These are phyloP conservation scores for Aschersonia sp. DNA, from an alignment of 2,329 filamentous ascomycete genomes.

Conservation along the genomic window DNA sequence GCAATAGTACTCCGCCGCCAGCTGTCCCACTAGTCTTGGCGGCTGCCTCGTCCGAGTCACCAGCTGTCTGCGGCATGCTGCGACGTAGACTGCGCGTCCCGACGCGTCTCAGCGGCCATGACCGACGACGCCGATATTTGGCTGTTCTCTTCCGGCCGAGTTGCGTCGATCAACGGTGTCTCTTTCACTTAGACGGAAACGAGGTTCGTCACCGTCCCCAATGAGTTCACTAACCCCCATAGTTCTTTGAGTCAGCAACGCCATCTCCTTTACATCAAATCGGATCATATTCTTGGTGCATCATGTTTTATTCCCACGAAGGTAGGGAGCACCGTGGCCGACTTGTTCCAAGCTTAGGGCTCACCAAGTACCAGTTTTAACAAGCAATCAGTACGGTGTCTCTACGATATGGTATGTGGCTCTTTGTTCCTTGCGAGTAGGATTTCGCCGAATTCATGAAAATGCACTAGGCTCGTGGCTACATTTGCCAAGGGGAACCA, in stretches of 20 bases:
- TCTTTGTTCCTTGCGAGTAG: no score
- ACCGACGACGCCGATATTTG: no score
- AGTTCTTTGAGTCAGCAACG: no score
- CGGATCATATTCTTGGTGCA: background rate
- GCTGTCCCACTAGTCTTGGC: no score
- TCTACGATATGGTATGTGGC: conserved; percentile 74
- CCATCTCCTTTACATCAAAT: no score
- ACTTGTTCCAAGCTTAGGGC: conserved; percentile 9
- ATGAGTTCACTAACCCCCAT: no score
- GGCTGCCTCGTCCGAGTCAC: background rate
- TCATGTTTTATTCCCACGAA: conserved; percentile 94
- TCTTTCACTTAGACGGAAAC: no score
- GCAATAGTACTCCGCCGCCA: no score
- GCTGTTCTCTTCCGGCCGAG: no score
- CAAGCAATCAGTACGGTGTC: conserved; percentile 75
- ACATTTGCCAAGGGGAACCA: conserved; percentile 65
- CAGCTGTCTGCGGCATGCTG: background rate
- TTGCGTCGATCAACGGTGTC: no score
- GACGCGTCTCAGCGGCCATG: background rate
- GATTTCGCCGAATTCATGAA: no score
- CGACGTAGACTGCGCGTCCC: background rate
- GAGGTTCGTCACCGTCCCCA: no score
- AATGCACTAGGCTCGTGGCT: conserved; percentile 61
- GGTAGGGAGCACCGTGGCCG: conserved; percentile 34
- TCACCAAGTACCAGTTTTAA: conserved; percentile 46